A percentile compares a stretch with the other conserved stretches of the same genome.
Evolutionary conservation across 345 rosid genomes (phyloP).

Genomic region (Citrus australasica): DNA sequence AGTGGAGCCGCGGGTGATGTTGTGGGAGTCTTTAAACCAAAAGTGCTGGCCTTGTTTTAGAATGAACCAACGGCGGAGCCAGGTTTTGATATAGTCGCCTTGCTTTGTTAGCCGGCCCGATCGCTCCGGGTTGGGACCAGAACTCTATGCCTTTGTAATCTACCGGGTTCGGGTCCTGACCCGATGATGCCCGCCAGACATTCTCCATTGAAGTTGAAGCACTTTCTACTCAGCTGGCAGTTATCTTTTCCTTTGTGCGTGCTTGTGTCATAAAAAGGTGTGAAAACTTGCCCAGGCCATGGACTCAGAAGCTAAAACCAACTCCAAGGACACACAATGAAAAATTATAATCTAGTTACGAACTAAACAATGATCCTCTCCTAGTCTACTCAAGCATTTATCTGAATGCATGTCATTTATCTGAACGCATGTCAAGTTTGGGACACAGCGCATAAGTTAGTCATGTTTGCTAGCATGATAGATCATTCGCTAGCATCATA

Average conservation of each 20-base stretch:
- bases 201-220: conserved; percentile 38
- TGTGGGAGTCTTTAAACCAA: conserved; percentile 65
- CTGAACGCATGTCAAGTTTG: background rate
- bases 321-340: too few relatives aligned
- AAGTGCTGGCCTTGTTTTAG: conserved; percentile 74
- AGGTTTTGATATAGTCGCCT: conserved; percentile 76
- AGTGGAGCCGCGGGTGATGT: conserved; percentile 37
- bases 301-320: too few relatives aligned
- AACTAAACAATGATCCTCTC: too few relatives aligned
- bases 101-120: conserved; percentile 72
- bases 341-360: background rate
- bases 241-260: too few relatives aligned
- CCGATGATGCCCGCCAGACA: conserved; percentile 60
- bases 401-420: background rate
- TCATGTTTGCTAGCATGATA: too few relatives aligned
- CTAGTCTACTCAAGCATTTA: too few relatives aligned
- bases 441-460: background rate
- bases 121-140: conserved; percentile 69
- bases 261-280: too few relatives aligned
- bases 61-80: conserved; percentile 82
- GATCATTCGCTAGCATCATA: background rate
- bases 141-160: conserved; percentile 63
- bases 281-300: too few relatives aligned
- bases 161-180: conserved; percentile 53
- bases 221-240: too few relatives aligned